These are phyloP conservation scores for Yueomyces sp. DNA, from an alignment of 805 yeast species.

Conservation along the genomic window DNA sequence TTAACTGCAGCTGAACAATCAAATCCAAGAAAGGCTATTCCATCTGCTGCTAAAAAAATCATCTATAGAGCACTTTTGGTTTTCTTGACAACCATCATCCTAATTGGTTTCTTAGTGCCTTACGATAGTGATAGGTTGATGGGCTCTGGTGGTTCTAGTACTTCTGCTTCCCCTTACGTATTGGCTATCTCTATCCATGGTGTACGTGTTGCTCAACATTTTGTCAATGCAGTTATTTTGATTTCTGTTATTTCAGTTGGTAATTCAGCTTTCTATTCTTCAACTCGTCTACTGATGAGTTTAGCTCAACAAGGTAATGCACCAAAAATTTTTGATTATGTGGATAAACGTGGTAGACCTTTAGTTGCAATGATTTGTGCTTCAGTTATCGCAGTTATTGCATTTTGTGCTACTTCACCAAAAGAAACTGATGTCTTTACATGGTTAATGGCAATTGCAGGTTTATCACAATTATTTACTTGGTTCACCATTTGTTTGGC, in stretches of 20 bases:
- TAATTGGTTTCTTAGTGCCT: constrained; percentile 44
- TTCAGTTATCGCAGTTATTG: constrained; percentile 41
- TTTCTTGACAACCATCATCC: constrained; percentile 33
- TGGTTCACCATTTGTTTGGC: constrained; percentile 47
- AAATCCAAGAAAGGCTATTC: constrained; percentile 43
- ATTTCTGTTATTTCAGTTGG: constrained; percentile 65
- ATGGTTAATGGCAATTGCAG: constrained; percentile 52
- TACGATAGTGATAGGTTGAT: constrained; percentile 29
- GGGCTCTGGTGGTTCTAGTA: constrained; percentile 31
- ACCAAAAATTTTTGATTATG: constrained; percentile 39
- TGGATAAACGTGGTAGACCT: constrained; percentile 54
- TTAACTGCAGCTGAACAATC: constrained; percentile 45
- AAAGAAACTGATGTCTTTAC: constrained; percentile 44
- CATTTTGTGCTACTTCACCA: constrained; percentile 54
- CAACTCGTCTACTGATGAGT: constrained; percentile 58
- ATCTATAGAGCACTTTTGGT: constrained; percentile 41
- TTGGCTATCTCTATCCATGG: constrained; percentile 48
- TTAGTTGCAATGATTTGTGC: constrained; percentile 39
- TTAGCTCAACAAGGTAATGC: constrained; percentile 63
- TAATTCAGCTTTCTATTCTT: constrained; percentile 59
- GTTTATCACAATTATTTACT: constrained; percentile 48
- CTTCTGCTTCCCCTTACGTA: constrained; percentile 57
- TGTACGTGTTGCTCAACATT: constrained; percentile 52
- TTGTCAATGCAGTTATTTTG: constrained; percentile 61
- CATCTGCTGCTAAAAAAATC: constrained; percentile 42